Conservation (phyloP, 2,329 filamentous ascomycete species). For the Pseudogymnoascus sp. region DNA sequence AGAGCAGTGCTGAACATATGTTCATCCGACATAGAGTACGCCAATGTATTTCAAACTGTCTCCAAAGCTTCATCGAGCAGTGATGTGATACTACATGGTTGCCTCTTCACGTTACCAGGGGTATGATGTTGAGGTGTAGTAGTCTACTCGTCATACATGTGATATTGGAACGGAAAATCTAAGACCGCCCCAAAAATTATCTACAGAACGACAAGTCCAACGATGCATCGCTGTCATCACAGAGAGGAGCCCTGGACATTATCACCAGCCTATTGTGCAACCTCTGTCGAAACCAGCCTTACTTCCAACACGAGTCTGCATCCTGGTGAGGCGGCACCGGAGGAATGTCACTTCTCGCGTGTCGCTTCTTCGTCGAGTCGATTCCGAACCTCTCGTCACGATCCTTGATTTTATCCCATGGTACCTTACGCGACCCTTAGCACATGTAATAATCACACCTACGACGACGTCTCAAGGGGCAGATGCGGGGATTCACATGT, state of each 20-base stretch:
- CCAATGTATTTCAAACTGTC: background rate
- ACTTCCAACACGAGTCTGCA: slow-evolving; percentile 41
- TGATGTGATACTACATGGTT: background rate
- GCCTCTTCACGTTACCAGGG: background rate
- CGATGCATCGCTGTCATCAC: background rate
- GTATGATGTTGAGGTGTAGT: background rate
- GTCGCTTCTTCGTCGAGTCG: slow-evolving; percentile 42
- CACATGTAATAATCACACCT: slow-evolving; percentile 15
- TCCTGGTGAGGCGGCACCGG: slow-evolving; percentile 38
- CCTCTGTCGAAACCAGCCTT: background rate
- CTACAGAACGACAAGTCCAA: background rate
- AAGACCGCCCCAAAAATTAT: background rate
- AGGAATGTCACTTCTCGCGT: slow-evolving; percentile 44
- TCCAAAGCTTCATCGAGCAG: background rate
- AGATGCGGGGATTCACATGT: slow-evolving; percentile 22
- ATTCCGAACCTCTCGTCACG: slow-evolving; percentile 47
- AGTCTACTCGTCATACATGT: background rate
- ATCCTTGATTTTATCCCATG: slow-evolving; percentile 32
- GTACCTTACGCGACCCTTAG: slow-evolving; percentile 28
- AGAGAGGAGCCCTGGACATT: background rate
- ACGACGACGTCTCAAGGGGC: slow-evolving; percentile 20
- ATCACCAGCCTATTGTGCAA: background rate
- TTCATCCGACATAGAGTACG: background rate
- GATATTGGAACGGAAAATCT: background rate
- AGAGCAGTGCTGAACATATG: background rate